Base-by-base conservation (phyloP, 495 filamentous ascomycete genomes). In the Aspergillus sparsus region DNA sequence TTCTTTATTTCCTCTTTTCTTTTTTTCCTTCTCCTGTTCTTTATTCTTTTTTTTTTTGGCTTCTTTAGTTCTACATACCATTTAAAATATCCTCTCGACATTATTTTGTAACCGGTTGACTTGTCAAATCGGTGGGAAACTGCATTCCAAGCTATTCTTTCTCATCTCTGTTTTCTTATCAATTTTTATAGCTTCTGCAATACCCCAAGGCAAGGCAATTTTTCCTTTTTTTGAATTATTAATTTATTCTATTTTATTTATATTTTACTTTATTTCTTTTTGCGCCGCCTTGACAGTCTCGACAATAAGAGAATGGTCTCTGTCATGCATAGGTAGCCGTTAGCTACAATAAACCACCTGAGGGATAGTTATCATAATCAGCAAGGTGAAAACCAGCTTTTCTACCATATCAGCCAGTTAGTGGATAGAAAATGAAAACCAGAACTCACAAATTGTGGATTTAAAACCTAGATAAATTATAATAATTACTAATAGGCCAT, bases 201-300 rank as follows among this genome's bases (percentile, higher is more conserved):
- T 66, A 66, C 61, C 63, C 63, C 59, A 59, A 65, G 5, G 44
- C 44, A 27, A 27, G 21, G 21, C 21, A 1, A 18, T 21, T 21
- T 47, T 16, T 47, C 32, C 57, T 31, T 16, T 55, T 58, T 32
- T 54, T 50, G 12, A 27, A 49, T 18, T 45, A 31, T 31, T 32
- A 16, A 53, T 39, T 27, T 1, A 8, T 6, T 56, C 12, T 18
- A 31, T n/a, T 52, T 52, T 18, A 45, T 58, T 60, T 56, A 3
- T 18, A 31, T n/a, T 52, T 52, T 18, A 45, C 55, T 60, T 31
- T 44, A 7, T 51, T 50, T 31, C 16, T 36, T 12, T 53, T 51
- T 51, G 15, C 9, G 18, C 54, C 9, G 18, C 54, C 16, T 32
- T 58, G 54, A 56, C n/a, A 41, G 37, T 41, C 3, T 27, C 3